These are phyloP conservation scores for Cryphonectria nitschkei DNA, from an alignment of 2,329 filamentous ascomycete genomes.

Conservation along the genomic window DNA sequence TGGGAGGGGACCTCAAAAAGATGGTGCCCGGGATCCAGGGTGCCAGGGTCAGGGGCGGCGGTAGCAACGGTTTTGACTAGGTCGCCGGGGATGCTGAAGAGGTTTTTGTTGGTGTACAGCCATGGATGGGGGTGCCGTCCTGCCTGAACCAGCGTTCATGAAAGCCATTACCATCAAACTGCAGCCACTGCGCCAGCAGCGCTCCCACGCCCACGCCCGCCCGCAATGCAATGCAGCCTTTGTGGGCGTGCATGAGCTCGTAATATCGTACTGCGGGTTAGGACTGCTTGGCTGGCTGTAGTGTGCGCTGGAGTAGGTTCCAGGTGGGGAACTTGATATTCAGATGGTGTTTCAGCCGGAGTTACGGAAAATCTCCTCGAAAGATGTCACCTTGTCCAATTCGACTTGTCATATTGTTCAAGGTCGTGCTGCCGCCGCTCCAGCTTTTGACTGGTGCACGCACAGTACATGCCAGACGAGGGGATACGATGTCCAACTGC, in stretches of 20 bases:
- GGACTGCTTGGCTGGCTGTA: neutral
- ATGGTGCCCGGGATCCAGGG: neutral
- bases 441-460: neutral
- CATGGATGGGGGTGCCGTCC: neutral
- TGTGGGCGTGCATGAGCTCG: neutral
- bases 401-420: neutral
- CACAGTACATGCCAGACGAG: neutral
- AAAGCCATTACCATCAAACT: neutral
- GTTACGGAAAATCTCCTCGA: conserved; percentile 8
- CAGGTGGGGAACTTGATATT: conserved; percentile 1
- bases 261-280: neutral
- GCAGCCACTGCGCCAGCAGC: neutral
- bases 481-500: neutral
- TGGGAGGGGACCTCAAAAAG: neutral
- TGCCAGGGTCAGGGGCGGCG: neutral
- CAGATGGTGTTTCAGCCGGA: conserved; percentile 21
- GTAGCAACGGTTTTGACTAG: neutral
- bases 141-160: neutral
- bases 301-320: neutral
- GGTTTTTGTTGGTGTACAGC: conserved; percentile 15
- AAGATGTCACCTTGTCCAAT: neutral
- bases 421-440: neutral
- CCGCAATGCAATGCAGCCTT: neutral
- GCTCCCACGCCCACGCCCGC: neutral
- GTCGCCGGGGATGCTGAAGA: conserved; percentile 1